phyloP scores from a whole-genome alignment of 2,329 filamentous ascomycete species.

The Phialemoniopsis sp. region DNA sequence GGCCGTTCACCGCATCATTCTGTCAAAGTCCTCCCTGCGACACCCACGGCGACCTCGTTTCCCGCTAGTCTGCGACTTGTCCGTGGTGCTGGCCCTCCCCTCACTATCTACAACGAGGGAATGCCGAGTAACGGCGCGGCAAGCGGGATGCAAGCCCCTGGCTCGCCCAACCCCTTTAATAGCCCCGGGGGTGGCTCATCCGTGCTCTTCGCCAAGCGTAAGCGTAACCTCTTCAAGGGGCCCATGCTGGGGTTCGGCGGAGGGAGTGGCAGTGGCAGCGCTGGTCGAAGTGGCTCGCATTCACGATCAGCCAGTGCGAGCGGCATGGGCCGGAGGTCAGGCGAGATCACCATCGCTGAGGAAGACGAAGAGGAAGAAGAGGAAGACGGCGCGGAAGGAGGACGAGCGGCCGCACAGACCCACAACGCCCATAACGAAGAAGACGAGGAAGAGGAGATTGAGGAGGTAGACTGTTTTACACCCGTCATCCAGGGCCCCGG shows the following conservation, averaged over 20 bases:
- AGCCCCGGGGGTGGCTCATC: slow-evolving; percentile 35
- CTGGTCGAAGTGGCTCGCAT: slow-evolving; percentile 28
- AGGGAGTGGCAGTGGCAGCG: slow-evolving; percentile 15
- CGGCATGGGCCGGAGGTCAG: slow-evolving; percentile 62
- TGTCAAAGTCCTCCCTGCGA: slow-evolving; percentile 91
- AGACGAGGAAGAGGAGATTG: slow-evolving; percentile 41
- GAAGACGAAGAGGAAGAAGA: slow-evolving; percentile 51
- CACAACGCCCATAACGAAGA: slow-evolving; percentile 10
- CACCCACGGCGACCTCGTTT: slow-evolving; percentile 70
- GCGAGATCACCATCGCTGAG: slow-evolving; percentile 70
- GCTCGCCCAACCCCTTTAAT: slow-evolving; percentile 48
- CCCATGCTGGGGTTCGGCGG: slow-evolving; percentile 59
- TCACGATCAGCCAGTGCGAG: slow-evolving; percentile 57
- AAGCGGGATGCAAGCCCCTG: slow-evolving; percentile 32
- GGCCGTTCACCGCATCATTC: slow-evolving; percentile 80
- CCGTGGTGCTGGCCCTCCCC: slow-evolving; percentile 50
- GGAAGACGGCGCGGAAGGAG: slow-evolving; percentile 15
- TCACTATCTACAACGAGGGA: slow-evolving; percentile 54
- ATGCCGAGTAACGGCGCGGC: slow-evolving; percentile 37
- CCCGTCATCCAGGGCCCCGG: slow-evolving; percentile 41
- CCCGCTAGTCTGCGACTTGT: slow-evolving; percentile 84
- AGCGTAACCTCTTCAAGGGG: slow-evolving; percentile 78
- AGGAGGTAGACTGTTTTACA: slow-evolving; percentile 57
- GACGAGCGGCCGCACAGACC: slow-evolving; percentile 11
- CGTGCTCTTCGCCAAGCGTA: slow-evolving; percentile 76